These are phyloP conservation scores for Suillus bovinus DNA, from an alignment of 768 basidiomycete genomes.

Conservation along the genomic window DNA sequence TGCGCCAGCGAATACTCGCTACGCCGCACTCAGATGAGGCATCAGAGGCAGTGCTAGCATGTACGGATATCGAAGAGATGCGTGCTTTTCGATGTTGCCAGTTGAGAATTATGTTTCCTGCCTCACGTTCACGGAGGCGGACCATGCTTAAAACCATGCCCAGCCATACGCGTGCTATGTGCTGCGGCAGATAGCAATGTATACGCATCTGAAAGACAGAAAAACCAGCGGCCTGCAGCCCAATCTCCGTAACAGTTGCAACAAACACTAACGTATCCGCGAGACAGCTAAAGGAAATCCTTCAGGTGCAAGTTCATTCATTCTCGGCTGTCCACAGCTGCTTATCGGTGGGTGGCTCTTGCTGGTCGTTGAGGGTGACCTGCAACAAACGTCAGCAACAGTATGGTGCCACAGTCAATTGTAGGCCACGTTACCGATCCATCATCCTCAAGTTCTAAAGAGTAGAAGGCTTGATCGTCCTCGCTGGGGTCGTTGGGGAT, in stretches of 20 bases:
- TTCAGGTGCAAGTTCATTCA: not conserved
- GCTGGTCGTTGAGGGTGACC: not conserved
- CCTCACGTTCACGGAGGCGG: no score
- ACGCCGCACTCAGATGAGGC: no score
- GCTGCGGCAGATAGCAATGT: not conserved
- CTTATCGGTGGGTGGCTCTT: accelerated
- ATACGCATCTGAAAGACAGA: not conserved
- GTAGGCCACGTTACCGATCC: not conserved
- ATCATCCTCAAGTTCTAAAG: not conserved
- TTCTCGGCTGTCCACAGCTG: not conserved
- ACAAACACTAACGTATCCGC: not conserved
- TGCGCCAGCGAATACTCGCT: no score
- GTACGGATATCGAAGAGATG: no score
- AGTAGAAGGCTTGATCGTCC: no score
- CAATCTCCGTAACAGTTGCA: not conserved
- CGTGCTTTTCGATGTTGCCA: no score
- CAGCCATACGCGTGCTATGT: not conserved
- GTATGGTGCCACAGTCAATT: not conserved
- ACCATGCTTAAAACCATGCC: no score
- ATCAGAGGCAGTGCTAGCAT: no score
- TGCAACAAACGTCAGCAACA: not conserved
- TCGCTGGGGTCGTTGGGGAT: not conserved
- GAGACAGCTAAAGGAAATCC: not conserved
- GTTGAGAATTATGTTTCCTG: no score
- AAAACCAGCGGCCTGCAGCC: not conserved